Evolutionary conservation across 1,284 basidiomycete genomes (phyloP).

Genomic region (Serendipita sp.): DNA sequence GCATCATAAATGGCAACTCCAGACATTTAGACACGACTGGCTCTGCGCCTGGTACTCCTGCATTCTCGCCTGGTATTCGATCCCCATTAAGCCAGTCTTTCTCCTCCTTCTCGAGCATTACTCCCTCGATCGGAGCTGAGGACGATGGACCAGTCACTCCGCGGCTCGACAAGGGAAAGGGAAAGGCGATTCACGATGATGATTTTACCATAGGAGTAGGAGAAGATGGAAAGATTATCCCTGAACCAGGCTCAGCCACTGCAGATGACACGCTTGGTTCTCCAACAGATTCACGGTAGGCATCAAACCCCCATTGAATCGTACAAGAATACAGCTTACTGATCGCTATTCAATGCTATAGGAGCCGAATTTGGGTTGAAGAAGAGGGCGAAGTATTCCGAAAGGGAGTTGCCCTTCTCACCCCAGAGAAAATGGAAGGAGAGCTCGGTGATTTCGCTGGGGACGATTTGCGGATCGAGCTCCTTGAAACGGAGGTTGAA

Average conservation of each 20-base stretch:
- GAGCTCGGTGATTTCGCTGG: constrained; percentile 50
- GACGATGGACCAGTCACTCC: constrained; percentile 39
- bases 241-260: constrained; percentile 45
- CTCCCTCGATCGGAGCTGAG: constrained; percentile 21
- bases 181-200: constrained; percentile 49
- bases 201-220: constrained; percentile 31
- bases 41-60: background rate
- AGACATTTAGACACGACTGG: background rate
- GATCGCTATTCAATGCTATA: constrained; percentile 16
- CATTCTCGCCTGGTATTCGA: background rate
- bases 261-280: constrained; percentile 28
- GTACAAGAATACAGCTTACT: no score
- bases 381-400: constrained; percentile 89
- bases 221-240: constrained; percentile 42
- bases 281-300: constrained; percentile 14
- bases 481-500: constrained; percentile 48
- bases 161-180: constrained; percentile 60
- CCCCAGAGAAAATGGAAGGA: constrained; percentile 72
- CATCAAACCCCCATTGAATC: background rate
- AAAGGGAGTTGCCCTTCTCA: constrained; percentile 66
- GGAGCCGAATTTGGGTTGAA: constrained; percentile 65
- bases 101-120: constrained; percentile 7
- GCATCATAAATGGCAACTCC: background rate
- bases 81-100: constrained; percentile 1
- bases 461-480: constrained; percentile 67